Conservation (phyloP, 805 yeast species). For the Metschnikowia similis region DNA sequence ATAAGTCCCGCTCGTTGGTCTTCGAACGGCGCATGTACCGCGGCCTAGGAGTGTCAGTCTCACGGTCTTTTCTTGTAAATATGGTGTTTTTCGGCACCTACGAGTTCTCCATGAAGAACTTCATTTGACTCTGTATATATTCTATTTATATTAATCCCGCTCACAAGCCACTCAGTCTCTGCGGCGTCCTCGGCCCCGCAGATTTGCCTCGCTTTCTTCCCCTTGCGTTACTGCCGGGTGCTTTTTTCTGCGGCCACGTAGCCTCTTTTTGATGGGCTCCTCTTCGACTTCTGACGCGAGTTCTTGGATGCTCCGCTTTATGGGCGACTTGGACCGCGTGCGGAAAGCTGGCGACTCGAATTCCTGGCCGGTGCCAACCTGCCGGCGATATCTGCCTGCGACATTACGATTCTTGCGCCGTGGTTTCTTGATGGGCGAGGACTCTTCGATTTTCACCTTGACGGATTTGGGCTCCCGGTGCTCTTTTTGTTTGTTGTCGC, state of each 20-base stretch:
- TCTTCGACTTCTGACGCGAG: slow-evolving; percentile 15
- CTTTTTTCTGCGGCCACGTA: slow-evolving; percentile 7
- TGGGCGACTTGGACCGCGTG: slow-evolving; percentile 17
- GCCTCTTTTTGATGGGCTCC: slow-evolving; percentile 10
- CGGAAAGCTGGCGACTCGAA: slow-evolving; percentile 17
- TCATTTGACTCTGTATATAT: slow-evolving; percentile 20
- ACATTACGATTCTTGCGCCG: background rate
- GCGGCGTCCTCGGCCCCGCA: slow-evolving; percentile 10
- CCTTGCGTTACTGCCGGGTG: background rate
- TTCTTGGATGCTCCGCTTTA: slow-evolving; percentile 17
- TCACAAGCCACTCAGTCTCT: background rate
- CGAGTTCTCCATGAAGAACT: slow-evolving; percentile 61
- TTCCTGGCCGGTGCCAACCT: background rate
- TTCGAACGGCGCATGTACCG: slow-evolving; percentile 54
- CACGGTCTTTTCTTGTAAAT: slow-evolving; percentile 68
- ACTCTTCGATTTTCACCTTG: background rate
- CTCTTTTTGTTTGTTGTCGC: background rate
- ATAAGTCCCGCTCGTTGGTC: slow-evolving; percentile 25
- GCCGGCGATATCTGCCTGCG: background rate
- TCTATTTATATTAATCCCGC: background rate
- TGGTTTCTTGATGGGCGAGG: background rate
- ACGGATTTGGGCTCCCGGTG: background rate
- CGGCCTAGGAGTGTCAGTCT: slow-evolving; percentile 71
- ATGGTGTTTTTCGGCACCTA: slow-evolving; percentile 70
- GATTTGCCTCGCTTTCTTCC: slow-evolving; percentile 6